Evolutionary conservation across 139 green algal species (phyloP).

Genomic region (Asterochloris erici): DNA sequence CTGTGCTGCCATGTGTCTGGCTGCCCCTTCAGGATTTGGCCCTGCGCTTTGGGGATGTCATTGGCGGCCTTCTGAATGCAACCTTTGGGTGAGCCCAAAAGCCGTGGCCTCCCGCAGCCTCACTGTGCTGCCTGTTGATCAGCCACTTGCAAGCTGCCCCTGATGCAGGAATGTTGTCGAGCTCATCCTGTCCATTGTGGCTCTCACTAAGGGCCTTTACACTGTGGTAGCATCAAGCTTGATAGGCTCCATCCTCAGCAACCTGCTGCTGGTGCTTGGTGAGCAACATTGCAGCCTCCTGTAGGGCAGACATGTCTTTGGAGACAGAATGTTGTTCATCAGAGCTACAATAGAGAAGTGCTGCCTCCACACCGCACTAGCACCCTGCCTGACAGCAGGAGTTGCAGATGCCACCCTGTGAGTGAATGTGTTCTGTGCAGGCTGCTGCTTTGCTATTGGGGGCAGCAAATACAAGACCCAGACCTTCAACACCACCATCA

Average conservation of each 20-base stretch:
- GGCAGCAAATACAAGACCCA: conserved; percentile 65
- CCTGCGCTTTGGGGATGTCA: conserved; percentile 58
- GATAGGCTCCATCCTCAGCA: conserved; percentile 80
- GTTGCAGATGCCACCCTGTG: neutral
- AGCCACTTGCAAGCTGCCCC: neutral
- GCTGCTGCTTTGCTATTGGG: conserved; percentile 79
- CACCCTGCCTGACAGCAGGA: neutral
- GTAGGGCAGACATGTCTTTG: neutral
- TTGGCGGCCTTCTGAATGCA: conserved; percentile 67
- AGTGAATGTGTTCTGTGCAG: conserved; percentile 30
- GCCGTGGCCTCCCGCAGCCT: neutral
- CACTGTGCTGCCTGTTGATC: neutral
- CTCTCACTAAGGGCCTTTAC: conserved; percentile 62
- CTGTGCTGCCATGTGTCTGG: too few species aligned
- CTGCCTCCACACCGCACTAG: conserved; percentile 1
- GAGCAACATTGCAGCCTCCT: neutral
- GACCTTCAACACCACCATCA: conserved; percentile 64
- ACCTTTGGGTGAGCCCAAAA: conserved; percentile 66
- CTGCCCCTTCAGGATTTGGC: conserved; percentile 36
- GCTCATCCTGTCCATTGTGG: conserved; percentile 82
- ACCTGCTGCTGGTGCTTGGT: conserved; percentile 84
- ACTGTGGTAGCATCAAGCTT: conserved; percentile 70
- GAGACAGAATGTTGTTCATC: neutral
- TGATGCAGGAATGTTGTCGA: conserved; percentile 79
- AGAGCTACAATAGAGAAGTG: neutral